A percentile compares a stretch with the other conserved stretches of the same genome.
Conservation (phyloP, 2,329 filamentous ascomycete genomes). For the Capronia coronata region DNA sequence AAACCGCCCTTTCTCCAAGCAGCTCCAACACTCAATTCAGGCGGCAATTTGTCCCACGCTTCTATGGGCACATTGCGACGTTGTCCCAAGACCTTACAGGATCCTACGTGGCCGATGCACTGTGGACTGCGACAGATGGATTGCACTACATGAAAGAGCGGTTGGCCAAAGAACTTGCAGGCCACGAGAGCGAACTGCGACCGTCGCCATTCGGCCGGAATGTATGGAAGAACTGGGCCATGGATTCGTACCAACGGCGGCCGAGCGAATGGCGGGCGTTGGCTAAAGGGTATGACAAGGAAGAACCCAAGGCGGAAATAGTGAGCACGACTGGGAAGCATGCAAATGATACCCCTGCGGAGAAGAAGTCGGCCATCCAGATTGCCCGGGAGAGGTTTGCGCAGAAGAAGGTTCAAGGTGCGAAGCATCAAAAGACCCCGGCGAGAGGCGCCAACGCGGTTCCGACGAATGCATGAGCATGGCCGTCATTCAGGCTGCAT, state of each 20-base stretch:
- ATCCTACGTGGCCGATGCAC: constrained; percentile 61
- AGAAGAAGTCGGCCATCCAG: constrained; percentile 49
- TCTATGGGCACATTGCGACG: constrained; percentile 55
- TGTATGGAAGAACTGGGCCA: constrained; percentile 68
- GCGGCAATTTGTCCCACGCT: constrained; percentile 57
- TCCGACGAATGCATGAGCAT: constrained; percentile 13
- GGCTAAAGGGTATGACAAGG: constrained; percentile 45
- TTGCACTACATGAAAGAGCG: constrained; percentile 62
- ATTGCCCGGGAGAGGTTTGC: constrained; percentile 53
- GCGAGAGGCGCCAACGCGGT: constrained; percentile 20
- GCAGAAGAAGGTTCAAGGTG: constrained; percentile 33
- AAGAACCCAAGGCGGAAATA: constrained; percentile 3
- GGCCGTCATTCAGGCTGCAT: no score
- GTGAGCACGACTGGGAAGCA: constrained; percentile 14
- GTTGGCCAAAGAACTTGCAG: constrained; percentile 56
- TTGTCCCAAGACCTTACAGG: constrained; percentile 57
- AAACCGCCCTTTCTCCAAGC: constrained; percentile 50
- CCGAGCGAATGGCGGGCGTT: constrained; percentile 58
- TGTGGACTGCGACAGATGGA: constrained; percentile 58
- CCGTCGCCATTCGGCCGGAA: constrained; percentile 59
- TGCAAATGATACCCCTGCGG: constrained; percentile 8
- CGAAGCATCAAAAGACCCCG: constrained; percentile 29
- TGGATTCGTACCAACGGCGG: constrained; percentile 62
- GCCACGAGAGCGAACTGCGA: constrained; percentile 55
- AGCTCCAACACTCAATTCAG: constrained; percentile 45